Evolutionary conservation across 768 basidiomycete genomes (phyloP).

Genomic region (Agaricus sinodeliciosus): DNA sequence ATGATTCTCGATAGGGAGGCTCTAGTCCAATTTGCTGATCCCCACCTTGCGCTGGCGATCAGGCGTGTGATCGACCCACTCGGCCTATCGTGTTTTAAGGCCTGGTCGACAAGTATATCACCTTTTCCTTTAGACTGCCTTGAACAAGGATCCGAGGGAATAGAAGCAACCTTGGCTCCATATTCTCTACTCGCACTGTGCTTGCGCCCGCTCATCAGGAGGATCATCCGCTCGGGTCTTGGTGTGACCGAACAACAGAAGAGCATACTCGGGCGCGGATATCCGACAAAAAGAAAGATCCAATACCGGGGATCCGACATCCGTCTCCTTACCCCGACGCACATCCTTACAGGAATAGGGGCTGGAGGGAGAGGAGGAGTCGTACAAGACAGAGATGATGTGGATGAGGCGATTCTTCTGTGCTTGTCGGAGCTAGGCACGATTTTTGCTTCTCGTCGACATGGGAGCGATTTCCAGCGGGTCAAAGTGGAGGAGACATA

Average conservation of each 20-base stretch:
- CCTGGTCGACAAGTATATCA: constrained; percentile 5
- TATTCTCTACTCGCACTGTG: constrained; percentile 32
- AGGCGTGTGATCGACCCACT: constrained; percentile 11
- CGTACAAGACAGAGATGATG: neutral
- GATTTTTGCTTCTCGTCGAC: constrained; percentile 5
- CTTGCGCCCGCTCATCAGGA: constrained; percentile 26
- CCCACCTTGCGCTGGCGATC: constrained; percentile 25
- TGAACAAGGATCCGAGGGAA: constrained; percentile 19
- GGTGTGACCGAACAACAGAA: constrained; percentile 29
- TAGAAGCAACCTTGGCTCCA: constrained; percentile 33
- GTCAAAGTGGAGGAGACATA: constrained; percentile 7
- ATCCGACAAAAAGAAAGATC: constrained; percentile 11
- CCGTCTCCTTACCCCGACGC: constrained; percentile 34
- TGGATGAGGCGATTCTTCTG: constrained; percentile 19
- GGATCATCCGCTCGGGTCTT: constrained; percentile 30
- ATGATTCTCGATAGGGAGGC: constrained; percentile 2
- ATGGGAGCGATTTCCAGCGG: neutral
- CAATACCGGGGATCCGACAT: constrained; percentile 12
- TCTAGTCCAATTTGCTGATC: constrained; percentile 26
- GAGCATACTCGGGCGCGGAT: constrained; percentile 8
- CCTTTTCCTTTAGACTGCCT: constrained; percentile 23
- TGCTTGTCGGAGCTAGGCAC: constrained; percentile 26
- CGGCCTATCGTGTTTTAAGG: constrained; percentile 4
- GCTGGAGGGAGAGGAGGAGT: neutral
- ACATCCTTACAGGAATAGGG: constrained; percentile 35